Conservation (phyloP, 441 rosid species). For the Codiaeum variegatum region DNA sequence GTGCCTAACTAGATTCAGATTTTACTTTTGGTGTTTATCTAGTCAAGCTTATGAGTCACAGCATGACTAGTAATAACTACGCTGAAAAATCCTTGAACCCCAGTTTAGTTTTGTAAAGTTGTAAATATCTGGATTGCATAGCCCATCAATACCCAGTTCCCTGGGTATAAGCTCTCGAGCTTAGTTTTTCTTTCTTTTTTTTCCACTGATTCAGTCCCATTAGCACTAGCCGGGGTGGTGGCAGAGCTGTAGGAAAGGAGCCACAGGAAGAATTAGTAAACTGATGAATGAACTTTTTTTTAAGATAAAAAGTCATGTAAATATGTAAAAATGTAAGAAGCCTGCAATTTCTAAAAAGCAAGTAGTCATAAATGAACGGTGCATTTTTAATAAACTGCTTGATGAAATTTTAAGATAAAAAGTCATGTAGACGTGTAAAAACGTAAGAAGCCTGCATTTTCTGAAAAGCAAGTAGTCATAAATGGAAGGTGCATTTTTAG, state of each 20-base stretch:
- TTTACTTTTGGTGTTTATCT: neutral
- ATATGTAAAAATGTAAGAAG: neutral
- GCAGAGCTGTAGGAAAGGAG: no score
- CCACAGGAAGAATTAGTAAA: no score
- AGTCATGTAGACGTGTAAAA: neutral
- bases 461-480: neutral
- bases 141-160: no score
- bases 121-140: no score
- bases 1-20: neutral
- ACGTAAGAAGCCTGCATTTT: neutral
- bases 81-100: no score
- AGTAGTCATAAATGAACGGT: neutral
- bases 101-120: no score
- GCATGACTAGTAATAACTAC: no score
- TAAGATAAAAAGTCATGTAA: neutral
- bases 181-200: no score
- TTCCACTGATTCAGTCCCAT: no score
- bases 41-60: neutral
- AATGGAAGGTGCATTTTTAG: neutral
- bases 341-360: neutral
- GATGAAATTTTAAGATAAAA: neutral
- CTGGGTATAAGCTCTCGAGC: no score
- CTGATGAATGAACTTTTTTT: neutral
- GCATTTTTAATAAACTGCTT: neutral
- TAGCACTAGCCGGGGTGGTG: neutral